Evolutionary conservation across 2,329 filamentous ascomycete species (phyloP).

Genomic region (Monosporascus cannonballus): DNA sequence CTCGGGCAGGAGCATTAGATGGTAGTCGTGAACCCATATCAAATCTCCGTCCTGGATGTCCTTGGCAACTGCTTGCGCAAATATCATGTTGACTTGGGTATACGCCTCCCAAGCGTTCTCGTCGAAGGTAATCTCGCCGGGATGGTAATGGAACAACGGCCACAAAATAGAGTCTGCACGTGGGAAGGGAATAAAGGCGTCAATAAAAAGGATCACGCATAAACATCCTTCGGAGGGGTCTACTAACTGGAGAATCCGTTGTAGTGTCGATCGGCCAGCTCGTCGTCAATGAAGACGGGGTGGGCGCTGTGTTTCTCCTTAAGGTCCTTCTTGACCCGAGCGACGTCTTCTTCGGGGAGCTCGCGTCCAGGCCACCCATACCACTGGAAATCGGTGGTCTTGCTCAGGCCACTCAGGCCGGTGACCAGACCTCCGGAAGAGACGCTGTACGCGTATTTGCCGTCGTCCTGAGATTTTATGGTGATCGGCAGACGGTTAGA

Average conservation of each 20-base stretch:
- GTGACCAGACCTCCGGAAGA: slow-evolving; percentile 94
- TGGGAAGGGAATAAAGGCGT: slow-evolving; percentile 4
- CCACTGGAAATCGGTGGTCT: slow-evolving; percentile 94
- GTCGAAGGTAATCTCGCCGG: slow-evolving; percentile 96
- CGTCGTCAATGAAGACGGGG: slow-evolving; percentile 88
- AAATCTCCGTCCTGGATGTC: slow-evolving; percentile 90
- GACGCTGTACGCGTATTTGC: slow-evolving; percentile 90
- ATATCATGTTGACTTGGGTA: slow-evolving; percentile 85
- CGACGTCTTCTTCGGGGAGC: slow-evolving; percentile 77
- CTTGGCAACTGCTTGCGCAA: slow-evolving; percentile 79
- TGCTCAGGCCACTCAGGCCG: slow-evolving; percentile 83
- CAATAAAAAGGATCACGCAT: slow-evolving; percentile 2
- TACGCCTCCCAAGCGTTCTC: slow-evolving; percentile 92
- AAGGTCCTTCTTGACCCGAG: slow-evolving; percentile 67
- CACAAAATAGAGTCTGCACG: slow-evolving; percentile 84
- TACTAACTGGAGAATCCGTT: slow-evolving; percentile 91
- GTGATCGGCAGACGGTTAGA: slow-evolving; percentile 96
- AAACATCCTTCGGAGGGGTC: not conserved
- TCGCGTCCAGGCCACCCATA: slow-evolving; percentile 97
- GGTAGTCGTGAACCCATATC: slow-evolving; percentile 98
- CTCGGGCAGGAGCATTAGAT: slow-evolving; percentile 91
- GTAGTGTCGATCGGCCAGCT: slow-evolving; percentile 91
- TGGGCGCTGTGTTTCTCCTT: slow-evolving; percentile 85
- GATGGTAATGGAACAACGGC: slow-evolving; percentile 98
- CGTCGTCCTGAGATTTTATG: slow-evolving; percentile 88